Evolutionary conservation across 2,329 filamentous ascomycete genomes (phyloP).

Genomic region (Fusarium nelsonii): DNA sequence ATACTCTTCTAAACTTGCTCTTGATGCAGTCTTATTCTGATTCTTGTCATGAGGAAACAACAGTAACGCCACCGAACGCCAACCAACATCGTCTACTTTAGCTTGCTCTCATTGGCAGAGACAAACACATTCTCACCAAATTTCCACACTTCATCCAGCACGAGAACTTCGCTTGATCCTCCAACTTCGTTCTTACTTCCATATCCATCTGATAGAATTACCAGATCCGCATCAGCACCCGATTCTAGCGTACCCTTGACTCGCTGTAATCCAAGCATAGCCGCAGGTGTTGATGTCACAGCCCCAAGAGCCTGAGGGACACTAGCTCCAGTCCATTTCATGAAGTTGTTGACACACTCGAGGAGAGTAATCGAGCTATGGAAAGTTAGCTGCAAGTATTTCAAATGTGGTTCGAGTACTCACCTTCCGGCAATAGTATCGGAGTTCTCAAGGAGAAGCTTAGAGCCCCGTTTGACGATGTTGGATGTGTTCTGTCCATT

Average conservation of each 20-base stretch:
- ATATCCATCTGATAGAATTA: constrained; percentile 72
- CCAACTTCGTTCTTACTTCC: constrained; percentile 42
- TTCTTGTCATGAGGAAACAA: constrained; percentile 11
- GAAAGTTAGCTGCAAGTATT: constrained; percentile 10
- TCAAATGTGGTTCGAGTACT: constrained; percentile 48
- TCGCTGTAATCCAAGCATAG: constrained; percentile 76
- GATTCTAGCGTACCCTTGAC: constrained; percentile 74
- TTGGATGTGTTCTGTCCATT: constrained; percentile 72
- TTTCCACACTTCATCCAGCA: constrained; percentile 84
- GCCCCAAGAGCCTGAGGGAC: constrained; percentile 77
- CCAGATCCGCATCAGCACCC: constrained; percentile 76
- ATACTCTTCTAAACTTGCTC: constrained; percentile 20
- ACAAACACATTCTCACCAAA: constrained; percentile 70
- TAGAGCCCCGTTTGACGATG: constrained; percentile 77
- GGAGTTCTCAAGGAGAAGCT: constrained; percentile 81
- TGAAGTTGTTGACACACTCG: constrained; percentile 85
- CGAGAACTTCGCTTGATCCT: constrained; percentile 63
- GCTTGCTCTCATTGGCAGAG: constrained; percentile 27
- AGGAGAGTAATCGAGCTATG: constrained; percentile 76
- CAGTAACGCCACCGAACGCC: constrained; percentile 6
- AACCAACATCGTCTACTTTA: constrained; percentile 33
- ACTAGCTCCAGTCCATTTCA: constrained; percentile 77
- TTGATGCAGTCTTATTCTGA: constrained; percentile 19
- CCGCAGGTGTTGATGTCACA: constrained; percentile 81
- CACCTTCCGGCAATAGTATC: constrained; percentile 82